phyloP scores from a whole-genome alignment of 2,329 filamentous ascomycete species.

The Tolypocladium ophioglossoides region DNA sequence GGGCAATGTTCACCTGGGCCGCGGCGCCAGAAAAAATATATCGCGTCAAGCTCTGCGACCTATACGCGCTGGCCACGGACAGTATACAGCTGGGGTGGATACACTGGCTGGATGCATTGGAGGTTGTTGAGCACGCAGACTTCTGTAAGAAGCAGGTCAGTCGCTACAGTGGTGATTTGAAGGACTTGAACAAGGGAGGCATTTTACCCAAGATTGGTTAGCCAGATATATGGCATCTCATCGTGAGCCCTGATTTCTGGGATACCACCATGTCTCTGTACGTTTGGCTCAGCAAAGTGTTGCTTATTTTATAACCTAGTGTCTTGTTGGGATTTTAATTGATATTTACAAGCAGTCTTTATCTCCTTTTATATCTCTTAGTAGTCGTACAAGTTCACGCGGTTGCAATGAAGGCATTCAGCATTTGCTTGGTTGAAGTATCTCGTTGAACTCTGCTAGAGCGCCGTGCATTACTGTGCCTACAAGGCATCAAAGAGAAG shows the following conservation, averaged over 20 bases:
- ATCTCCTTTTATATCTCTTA: too few relatives aligned
- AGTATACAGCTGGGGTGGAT: slow-evolving; percentile 9
- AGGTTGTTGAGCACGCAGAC: slow-evolving; percentile 3
- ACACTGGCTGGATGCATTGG: slow-evolving; percentile 9
- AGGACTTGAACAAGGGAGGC: slow-evolving; percentile 11
- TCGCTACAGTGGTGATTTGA: slow-evolving; percentile 7
- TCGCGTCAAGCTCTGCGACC: slow-evolving; percentile 5
- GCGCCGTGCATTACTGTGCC: not conserved
- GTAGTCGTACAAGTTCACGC: too few relatives aligned
- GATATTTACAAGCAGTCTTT: too few relatives aligned
- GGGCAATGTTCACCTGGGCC: slow-evolving; percentile 12
- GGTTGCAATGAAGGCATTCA: too few relatives aligned
- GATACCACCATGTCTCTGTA: not conserved
- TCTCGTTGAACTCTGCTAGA: not conserved
- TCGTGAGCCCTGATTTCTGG: not conserved
- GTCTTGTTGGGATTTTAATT: not conserved
- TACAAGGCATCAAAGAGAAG: not conserved
- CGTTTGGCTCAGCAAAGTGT: not conserved
- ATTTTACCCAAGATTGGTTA: slow-evolving; percentile 5
- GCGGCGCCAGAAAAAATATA: slow-evolving; percentile 8
- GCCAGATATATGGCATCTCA: too few relatives aligned
- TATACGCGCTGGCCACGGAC: slow-evolving; percentile 14
- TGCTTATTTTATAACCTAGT: too few relatives aligned
- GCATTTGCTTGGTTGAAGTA: too few relatives aligned
- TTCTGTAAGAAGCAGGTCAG: slow-evolving; percentile 8